Evolutionary conservation across 768 basidiomycete genomes (phyloP).

Genomic region (Paxillus rubicundulus): DNA sequence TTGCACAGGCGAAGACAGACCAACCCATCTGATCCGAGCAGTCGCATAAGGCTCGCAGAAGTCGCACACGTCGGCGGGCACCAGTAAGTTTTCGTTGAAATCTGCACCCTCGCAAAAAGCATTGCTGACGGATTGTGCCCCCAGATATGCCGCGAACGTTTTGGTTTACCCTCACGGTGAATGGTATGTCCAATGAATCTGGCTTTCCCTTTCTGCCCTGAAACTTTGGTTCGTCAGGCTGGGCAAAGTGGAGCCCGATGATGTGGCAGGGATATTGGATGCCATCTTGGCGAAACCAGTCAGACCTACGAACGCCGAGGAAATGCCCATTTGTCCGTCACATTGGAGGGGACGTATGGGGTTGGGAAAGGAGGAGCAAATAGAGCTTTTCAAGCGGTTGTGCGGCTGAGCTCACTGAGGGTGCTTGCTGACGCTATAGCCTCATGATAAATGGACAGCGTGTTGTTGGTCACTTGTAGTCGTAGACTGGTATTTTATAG

Average conservation of each 20-base stretch:
- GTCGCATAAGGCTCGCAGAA: conserved; percentile 52
- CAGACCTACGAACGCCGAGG: conserved; percentile 25
- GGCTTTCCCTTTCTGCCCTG: neutral
- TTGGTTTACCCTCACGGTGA: conserved; percentile 70
- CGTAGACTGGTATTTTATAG: neutral
- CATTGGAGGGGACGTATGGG: conserved; percentile 79
- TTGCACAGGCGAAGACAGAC: conserved; percentile 37
- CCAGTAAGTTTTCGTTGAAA: conserved; percentile 47
- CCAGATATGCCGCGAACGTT: conserved; percentile 67
- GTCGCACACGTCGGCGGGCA: conserved; percentile 84
- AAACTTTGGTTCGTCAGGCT: conserved; percentile 43
- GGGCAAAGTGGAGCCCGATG: conserved; percentile 53
- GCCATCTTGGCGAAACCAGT: conserved; percentile 35
- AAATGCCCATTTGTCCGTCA: conserved; percentile 39
- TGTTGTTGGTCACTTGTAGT: neutral
- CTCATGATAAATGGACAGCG: neutral
- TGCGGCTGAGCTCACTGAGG: neutral
- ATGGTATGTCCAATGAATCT: conserved; percentile 46
- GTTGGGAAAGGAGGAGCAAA: conserved; percentile 55
- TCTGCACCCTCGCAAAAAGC: neutral
- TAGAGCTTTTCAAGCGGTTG: conserved; percentile 31
- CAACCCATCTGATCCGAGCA: conserved; percentile 26
- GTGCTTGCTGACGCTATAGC: neutral
- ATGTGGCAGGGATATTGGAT: conserved; percentile 56
- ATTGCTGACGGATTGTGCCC: conserved; percentile 6